Percentiles rank a stretch among this genome's conserved stretches.
phyloP scores from a whole-genome alignment of 169 alveolate genomes.

The Plasmodium cynomolgi region DNA sequence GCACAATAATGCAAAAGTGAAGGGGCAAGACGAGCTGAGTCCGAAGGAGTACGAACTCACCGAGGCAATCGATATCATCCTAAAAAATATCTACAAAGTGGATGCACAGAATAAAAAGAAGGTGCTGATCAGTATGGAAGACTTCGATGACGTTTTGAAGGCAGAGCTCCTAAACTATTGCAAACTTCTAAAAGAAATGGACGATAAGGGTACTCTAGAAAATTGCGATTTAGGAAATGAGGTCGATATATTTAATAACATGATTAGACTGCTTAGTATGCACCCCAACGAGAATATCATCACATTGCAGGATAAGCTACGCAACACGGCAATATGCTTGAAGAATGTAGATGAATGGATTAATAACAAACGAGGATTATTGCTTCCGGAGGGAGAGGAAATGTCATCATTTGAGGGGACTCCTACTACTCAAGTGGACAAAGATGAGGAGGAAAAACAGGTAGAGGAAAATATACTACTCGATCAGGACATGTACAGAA shows the following conservation, averaged over 20 bases:
- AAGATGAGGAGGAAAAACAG: background rate
- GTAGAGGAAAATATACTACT: background rate
- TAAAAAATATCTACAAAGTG: slow-evolving; percentile 11
- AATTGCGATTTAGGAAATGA: slow-evolving; percentile 11
- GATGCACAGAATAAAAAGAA: background rate
- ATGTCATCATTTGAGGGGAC: background rate
- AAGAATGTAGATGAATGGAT: slow-evolving; percentile 29
- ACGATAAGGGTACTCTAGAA: background rate
- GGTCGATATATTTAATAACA: slow-evolving; percentile 13
- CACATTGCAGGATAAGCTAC: slow-evolving; percentile 15
- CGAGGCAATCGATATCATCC: slow-evolving; percentile 3
- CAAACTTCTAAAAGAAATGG: slow-evolving; percentile 23
- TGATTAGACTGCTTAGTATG: background rate
- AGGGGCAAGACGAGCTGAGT: slow-evolving; percentile 18
- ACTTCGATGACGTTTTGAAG: slow-evolving; percentile 4
- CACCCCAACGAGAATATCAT: background rate
- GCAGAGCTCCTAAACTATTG: slow-evolving; percentile 21
- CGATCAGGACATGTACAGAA: background rate
- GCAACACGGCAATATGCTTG: slow-evolving; percentile 22
- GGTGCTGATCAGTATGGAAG: background rate
- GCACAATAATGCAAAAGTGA: background rate
- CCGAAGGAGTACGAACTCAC: slow-evolving; percentile 10
- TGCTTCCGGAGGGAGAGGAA: slow-evolving; percentile 7
- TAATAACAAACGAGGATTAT: slow-evolving; percentile 29
- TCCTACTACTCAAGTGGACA: background rate